Conservation (phyloP, 148 eudicot species). For the Arbutus unedo region DNA sequence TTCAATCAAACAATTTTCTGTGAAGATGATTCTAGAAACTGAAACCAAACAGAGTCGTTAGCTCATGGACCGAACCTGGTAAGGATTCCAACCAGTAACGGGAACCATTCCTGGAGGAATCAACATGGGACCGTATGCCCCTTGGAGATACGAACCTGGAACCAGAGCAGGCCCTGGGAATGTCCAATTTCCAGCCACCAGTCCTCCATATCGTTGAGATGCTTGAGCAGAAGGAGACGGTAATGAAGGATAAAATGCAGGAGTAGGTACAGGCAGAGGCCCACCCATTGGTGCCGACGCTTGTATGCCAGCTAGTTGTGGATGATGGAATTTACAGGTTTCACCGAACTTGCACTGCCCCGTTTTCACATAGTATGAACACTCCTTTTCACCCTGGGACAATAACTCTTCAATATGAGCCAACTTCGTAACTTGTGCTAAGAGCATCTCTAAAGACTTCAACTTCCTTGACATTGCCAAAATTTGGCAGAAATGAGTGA, state of each 20-base stretch:
- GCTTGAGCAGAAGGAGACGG: conserved; percentile 48
- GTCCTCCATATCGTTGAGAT: conserved; percentile 63
- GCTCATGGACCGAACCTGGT: conserved; percentile 43
- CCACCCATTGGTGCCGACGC: conserved; percentile 36
- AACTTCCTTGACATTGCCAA: neutral
- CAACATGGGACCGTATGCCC: conserved; percentile 67
- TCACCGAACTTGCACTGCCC: conserved; percentile 91
- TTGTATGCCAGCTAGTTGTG: conserved; percentile 55
- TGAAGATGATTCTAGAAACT: neutral
- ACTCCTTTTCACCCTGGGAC: conserved; percentile 89
- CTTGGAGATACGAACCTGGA: conserved; percentile 67
- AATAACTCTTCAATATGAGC: conserved; percentile 5
- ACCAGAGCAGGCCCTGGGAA: conserved; percentile 68
- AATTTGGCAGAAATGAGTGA: neutral
- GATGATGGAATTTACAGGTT: conserved; percentile 95
- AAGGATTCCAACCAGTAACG: conserved; percentile 74
- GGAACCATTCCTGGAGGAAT: conserved; percentile 73
- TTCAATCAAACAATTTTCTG: neutral
- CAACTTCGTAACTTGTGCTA: neutral
- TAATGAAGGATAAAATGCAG: conserved; percentile 43
- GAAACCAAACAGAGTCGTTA: neutral
- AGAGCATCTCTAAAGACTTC: neutral
- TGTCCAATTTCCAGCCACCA: conserved; percentile 64
- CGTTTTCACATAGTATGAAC: conserved; percentile 75
- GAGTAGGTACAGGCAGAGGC: conserved; percentile 35